Evolutionary conservation across 164 flowering plant species (phyloP), one percentile per base, ranked within the genome.

Genomic region (Berberis thunbergii): DNA sequence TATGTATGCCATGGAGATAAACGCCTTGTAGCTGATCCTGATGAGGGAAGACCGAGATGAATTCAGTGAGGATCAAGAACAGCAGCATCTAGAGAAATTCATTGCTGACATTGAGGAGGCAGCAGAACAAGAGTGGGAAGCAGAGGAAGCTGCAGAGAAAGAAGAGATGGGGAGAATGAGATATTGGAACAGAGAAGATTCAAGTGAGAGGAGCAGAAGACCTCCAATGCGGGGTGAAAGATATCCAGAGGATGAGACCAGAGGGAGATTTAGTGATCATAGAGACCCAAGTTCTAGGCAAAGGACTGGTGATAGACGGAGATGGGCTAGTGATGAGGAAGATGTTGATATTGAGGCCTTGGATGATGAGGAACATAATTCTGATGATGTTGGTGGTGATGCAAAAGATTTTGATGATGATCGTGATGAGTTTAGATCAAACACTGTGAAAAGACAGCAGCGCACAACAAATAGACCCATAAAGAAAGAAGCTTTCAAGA

Each of bases 81-180:
- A 86, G 62, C 89, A 91, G 70, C 96, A 94, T 72, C 91, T 94
- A 52, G 99, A 94, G 72, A 80, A 70, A 61, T 94, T 89, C 68
- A 94, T 94, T 59, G 91, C 97, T 61, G 96, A 94, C 55, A 91
- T 94, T 41, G 99, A 94, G 78, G 91, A 87, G 66, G 93, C 95
- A 73, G 99, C 95, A 49, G 95, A 89, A 70, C 75, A 83, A 64
- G 99, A 94, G 72, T 94, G 89, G 89, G 97, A 73, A 46, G 91
- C 54, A 38, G 99, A 89, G 73, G 97, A 94, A 75, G 96, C 81
- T 6, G 86, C 86, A 55, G 99, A 94, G 59, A 75, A 81, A 70
- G 91, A 94, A 76, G 96, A 88, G 66, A 6, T 70, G 57, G 74
- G 78, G 2, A 79, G 60, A 76, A 78, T 94, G 11, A 80, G 87